Base-by-base conservation (phyloP, 2,329 filamentous ascomycete species). In the Metarhizium sp. region DNA sequence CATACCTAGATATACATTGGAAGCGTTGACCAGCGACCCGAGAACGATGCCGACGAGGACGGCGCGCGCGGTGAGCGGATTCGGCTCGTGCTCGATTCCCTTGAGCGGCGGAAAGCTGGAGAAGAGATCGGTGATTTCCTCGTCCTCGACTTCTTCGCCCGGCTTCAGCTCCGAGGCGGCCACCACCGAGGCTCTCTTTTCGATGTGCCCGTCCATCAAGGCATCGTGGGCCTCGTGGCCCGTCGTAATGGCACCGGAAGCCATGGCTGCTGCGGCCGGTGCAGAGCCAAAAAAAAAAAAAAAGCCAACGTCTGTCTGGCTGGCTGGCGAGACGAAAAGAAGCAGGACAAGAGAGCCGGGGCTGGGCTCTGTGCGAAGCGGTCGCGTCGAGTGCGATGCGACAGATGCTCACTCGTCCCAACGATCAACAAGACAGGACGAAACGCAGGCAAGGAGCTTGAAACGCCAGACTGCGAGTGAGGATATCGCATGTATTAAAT, bases 1-100 rank as follows among this genome's bases (percentile, higher is more conserved):
- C 66, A 52, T 69, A 73, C 80, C 80, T 30, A 85, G 74, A 60
- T 85, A 85, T 46, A 85, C 72, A 63, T 85, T 85, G 56, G 80
- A 83, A 10, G 80, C 79, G 61, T 82, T 83, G 60, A 84, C 80
- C 8, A 85, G 72, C 16, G 77, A 79, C 50, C 82, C 82, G 34
- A 82, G 75, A 46, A 79, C 62, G 54, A 78, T 74, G 49, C 82
- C 81, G 38, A 80, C 69, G 43, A 82, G 55, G 29, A 85, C 67
- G 16, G 81, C 80, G 48, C 81, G 76, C 38, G 79, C 62, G 7
- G 80, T 84, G 49, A 85, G 61, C 52, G 82, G 79, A 59, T 73
- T 69, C 13, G 70, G 63, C 59, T 78, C 73, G 53, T 76, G 73
- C 47, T 64, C 61, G n/a, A 74, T 59, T 18, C 71, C 70, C 60